These are phyloP conservation scores for Hylodesmum podocarpum DNA, from an alignment of 306 rosid genomes.

Conservation along the genomic window DNA sequence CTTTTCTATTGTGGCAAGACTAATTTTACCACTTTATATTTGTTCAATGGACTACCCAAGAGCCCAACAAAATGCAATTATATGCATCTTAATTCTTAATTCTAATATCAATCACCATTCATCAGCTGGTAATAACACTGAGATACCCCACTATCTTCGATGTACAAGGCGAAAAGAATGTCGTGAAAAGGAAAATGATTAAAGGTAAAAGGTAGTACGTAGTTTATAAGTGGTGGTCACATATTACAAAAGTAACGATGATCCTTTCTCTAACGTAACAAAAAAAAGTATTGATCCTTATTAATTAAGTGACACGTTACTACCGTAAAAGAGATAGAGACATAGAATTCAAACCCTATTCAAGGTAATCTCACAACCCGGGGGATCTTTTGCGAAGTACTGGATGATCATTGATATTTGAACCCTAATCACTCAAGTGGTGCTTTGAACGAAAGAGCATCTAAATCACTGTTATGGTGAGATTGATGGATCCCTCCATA, in stretches of 20 bases:
- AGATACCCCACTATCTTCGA: background rate
- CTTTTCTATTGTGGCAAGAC: too few relatives aligned
- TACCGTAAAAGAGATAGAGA: too few relatives aligned
- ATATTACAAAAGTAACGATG: background rate
- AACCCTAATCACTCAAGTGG: background rate
- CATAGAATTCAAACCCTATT: background rate
- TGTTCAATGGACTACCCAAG: too few relatives aligned
- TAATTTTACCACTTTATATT: too few relatives aligned
- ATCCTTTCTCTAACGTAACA: too few relatives aligned
- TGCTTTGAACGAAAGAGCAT: background rate
- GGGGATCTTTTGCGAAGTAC: background rate
- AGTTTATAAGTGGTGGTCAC: too few relatives aligned
- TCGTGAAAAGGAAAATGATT: background rate
- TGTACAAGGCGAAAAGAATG: background rate
- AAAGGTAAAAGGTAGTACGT: too few relatives aligned
- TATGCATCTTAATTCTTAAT: background rate
- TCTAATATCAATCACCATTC: background rate
- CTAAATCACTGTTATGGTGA: conserved; percentile 6
- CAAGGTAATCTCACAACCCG: background rate
- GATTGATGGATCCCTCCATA: conserved; percentile 17
- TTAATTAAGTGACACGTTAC: background rate
- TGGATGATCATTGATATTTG: background rate
- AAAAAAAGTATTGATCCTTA: background rate
- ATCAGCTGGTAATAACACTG: background rate
- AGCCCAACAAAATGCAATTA: too few relatives aligned